phyloP scores from a whole-genome alignment of 345 rosid genomes.

The Lepidium aucheri region DNA sequence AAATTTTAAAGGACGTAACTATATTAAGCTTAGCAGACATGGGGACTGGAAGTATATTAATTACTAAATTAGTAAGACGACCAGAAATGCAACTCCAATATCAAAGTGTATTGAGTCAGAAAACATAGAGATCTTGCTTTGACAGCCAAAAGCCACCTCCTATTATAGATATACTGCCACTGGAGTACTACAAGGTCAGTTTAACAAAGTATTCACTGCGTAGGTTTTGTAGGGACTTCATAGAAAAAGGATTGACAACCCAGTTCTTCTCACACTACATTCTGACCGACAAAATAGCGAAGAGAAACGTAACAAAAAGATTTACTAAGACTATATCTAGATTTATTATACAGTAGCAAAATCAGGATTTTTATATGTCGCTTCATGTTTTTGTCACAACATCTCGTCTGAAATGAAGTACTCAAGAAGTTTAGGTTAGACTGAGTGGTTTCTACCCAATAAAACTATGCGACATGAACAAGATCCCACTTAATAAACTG shows the following conservation, averaged over 20 bases:
- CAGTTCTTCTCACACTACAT: not conserved
- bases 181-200: not conserved
- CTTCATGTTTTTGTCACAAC: conserved; percentile 2
- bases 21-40: not conserved
- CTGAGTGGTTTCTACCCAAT: not conserved
- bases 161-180: not conserved
- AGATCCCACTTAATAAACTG: not conserved
- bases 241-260: not conserved
- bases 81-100: not conserved
- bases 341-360: not conserved
- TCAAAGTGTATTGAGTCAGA: not conserved
- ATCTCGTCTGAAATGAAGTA: not conserved
- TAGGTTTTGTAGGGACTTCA: not conserved
- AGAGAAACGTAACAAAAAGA: not conserved
- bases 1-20: not conserved
- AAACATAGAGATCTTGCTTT: conserved; percentile 1
- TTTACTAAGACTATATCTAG: not conserved
- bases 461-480: not conserved
- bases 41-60: not conserved
- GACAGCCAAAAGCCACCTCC: not conserved
- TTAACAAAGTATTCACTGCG: not conserved
- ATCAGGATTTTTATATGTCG: not conserved
- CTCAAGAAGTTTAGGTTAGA: not conserved
- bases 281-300: not conserved
- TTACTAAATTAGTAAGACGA: not conserved